Base-by-base conservation (phyloP, 768 basidiomycete species). In the Podaxis mareebaensis region DNA sequence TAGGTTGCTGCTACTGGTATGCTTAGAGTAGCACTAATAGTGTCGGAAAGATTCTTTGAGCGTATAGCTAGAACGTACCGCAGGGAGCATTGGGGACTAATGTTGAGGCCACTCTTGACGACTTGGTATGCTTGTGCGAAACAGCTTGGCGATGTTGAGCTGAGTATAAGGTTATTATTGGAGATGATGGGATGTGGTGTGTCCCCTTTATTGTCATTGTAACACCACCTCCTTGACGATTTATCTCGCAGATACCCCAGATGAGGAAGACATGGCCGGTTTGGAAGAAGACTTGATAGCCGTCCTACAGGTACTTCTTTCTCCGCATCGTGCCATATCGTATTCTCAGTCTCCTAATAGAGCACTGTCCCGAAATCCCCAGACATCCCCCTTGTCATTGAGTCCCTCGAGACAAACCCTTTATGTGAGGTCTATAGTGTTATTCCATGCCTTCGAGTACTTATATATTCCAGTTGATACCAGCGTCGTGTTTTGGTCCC, bases 1-100 rank as follows among this genome's bases (percentile, higher is more conserved):
- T 95, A 62, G 51, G 82, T 74, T 10, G n/a, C 22, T 2, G n/a
- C 17, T 28, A 6, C 39, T 48, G 1, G 48, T 20, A 22, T 40
- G 22, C 26, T 24, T 49, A 13, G 3, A 44, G 3, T 20, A 48
- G 46, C 53, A 36, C 30, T 61, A 48, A 55, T n/a, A 57, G 40
- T 49, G n/a, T 3, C n/a, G 26, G 42, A 15, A 66, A 96, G 93
- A 53, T 99, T 96, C 76, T 94, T 95, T 73, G 96, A 96, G 71
- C 87, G 95, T 13, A 96, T 98, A 64, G 89, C 91, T 1, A 90
- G 87, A 72, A 91, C 89, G 0, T 98, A 97, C 71, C 85, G 91
- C n/a, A 80, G 85, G 56, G 95, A 98, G 73, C 80, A 83, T 55
- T 99, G 95, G 95, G 78, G 79, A 8, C 71, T 83, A 0, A 83